Evolutionary conservation across 1,284 basidiomycete species (phyloP).

Genomic region (Malassezia globosa): DNA sequence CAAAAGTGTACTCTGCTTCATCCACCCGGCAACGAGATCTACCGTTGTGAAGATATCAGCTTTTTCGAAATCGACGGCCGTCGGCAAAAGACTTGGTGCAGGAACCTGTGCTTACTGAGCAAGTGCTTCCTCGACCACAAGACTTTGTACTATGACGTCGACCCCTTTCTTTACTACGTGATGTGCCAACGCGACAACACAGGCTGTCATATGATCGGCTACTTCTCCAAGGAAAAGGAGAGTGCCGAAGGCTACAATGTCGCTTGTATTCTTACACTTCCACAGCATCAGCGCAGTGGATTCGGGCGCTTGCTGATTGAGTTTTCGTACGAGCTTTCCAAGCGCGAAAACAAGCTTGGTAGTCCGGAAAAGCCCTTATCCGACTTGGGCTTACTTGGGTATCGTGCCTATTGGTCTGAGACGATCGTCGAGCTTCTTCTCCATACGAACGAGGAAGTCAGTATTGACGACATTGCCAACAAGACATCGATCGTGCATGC

Average conservation of each 20-base stretch:
- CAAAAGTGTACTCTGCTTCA: slow-evolving; percentile 82
- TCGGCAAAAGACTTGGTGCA: slow-evolving; percentile 88
- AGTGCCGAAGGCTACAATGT: slow-evolving; percentile 96
- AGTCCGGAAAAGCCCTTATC: slow-evolving; percentile 95
- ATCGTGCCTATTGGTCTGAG: slow-evolving; percentile 95
- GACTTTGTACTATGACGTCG: slow-evolving; percentile 98
- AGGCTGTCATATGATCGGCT: slow-evolving; percentile 90
- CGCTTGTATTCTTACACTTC: slow-evolving; percentile 92
- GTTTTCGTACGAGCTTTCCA: slow-evolving; percentile 94
- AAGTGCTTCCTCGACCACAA: slow-evolving; percentile 99
- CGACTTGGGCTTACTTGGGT: slow-evolving; percentile 83
- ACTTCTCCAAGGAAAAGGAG: slow-evolving; percentile 99
- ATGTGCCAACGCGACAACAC: slow-evolving; percentile 80
- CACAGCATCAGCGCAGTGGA: slow-evolving; percentile 90
- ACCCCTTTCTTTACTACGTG: slow-evolving; percentile 98
- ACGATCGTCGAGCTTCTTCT: slow-evolving; percentile 85
- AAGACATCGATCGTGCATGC: slow-evolving; percentile 91
- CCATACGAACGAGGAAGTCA: slow-evolving; percentile 59
- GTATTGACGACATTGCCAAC: slow-evolving; percentile 93
- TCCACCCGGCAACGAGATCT: slow-evolving; percentile 98
- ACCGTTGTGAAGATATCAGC: slow-evolving; percentile 86
- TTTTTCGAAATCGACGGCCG: slow-evolving; percentile 98
- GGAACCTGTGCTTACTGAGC: slow-evolving; percentile 87
- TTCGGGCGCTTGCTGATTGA: slow-evolving; percentile 93
- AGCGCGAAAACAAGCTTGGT: slow-evolving; percentile 87